phyloP scores from a whole-genome alignment of 2,329 filamentous ascomycete genomes.

The Cladorrhinum sp. region DNA sequence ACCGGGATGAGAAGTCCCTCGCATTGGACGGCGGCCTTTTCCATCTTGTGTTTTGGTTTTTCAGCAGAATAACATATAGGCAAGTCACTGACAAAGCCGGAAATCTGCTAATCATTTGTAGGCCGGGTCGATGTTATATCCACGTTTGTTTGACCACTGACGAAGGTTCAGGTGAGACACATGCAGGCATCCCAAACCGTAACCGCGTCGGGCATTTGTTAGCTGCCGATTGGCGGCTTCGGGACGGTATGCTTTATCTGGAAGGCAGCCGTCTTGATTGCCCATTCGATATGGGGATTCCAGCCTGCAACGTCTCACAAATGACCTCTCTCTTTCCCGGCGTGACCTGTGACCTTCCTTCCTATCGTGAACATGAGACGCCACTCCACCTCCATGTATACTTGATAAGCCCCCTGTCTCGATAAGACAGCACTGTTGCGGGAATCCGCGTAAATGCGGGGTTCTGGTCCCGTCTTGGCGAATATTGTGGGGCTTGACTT shows the following conservation, averaged over 20 bases:
- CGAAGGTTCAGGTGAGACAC: neutral
- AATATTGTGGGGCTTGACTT: neutral
- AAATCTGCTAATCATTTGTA: neutral
- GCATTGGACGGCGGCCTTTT: slow-evolving; percentile 33
- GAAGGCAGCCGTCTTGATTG: neutral
- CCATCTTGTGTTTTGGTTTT: slow-evolving; percentile 27
- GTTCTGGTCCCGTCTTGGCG: slow-evolving; percentile 14
- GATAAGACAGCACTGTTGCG: slow-evolving; percentile 1
- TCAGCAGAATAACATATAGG: neutral
- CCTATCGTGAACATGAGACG: neutral
- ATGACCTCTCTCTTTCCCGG: neutral
- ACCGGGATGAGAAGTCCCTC: slow-evolving; percentile 33
- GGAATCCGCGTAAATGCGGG: slow-evolving; percentile 10
- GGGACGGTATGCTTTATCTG: neutral
- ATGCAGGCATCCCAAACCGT: neutral
- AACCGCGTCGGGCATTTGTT: neutral
- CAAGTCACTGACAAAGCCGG: neutral
- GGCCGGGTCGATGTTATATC: neutral
- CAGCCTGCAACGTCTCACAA: neutral
- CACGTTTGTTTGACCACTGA: neutral
- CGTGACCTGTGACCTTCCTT: neutral
- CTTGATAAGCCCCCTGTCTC: slow-evolving; percentile 6
- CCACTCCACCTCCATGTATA: neutral
- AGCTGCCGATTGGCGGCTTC: neutral
- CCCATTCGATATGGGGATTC: neutral